A percentile compares a stretch with the other conserved stretches of the same genome.
phyloP scores from a whole-genome alignment of 106 monocot genomes.

The Acanthochlamys bracteata region DNA sequence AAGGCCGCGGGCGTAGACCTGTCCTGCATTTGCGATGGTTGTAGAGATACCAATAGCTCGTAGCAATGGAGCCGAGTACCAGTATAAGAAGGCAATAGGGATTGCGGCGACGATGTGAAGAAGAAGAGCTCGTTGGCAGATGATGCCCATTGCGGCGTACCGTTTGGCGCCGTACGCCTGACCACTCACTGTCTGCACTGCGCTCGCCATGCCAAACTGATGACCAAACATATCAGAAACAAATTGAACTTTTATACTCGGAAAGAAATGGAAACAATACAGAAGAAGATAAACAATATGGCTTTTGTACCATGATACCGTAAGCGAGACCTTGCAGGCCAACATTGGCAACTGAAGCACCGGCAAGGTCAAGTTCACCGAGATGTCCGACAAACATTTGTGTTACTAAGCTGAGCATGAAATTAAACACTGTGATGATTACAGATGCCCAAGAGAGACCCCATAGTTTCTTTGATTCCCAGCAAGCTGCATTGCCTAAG shows the following conservation, averaged over 20 bases:
- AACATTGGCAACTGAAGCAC: constrained; percentile 61
- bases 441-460: constrained; percentile 55
- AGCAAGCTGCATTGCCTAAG: too few species aligned
- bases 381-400: constrained; percentile 75
- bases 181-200: constrained; percentile 60
- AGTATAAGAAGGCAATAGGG: constrained; percentile 38
- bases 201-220: constrained; percentile 66
- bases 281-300: not conserved
- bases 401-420: constrained; percentile 49
- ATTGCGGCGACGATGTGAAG: constrained; percentile 36
- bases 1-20: constrained; percentile 50
- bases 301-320: constrained; percentile 48
- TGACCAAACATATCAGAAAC: not conserved
- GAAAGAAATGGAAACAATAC: too few species aligned
- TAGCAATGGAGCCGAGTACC: constrained; percentile 58
- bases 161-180: constrained; percentile 62
- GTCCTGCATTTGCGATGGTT: constrained; percentile 29
- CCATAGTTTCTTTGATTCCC: constrained; percentile 52
- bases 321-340: constrained; percentile 68
- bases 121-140: constrained; percentile 45
- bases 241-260: not conserved
- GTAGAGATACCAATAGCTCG: constrained; percentile 27
- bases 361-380: constrained; percentile 45
- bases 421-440: constrained; percentile 42
- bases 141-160: constrained; percentile 39